Evolutionary conservation across 2,329 filamentous ascomycete species (phyloP).

Genomic region (Paracamarosporium sp.): DNA sequence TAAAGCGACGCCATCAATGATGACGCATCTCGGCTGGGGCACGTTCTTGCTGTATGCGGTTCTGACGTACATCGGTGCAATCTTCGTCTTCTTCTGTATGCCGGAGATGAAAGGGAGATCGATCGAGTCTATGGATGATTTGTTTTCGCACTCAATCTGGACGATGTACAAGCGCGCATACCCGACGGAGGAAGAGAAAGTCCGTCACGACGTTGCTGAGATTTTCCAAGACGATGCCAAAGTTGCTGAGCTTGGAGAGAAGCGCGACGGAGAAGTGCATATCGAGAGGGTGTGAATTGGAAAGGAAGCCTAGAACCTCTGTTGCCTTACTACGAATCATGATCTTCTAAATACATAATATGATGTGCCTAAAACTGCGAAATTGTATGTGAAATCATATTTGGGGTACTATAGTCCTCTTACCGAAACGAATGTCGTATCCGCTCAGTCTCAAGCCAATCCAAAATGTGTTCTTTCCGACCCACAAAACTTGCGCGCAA

Average conservation of each 20-base stretch:
- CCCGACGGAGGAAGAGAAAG: constrained; percentile 45
- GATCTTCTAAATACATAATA: background rate
- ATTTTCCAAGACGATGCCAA: constrained; percentile 10
- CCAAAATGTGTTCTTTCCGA: constrained; percentile 31
- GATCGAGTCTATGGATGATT: constrained; percentile 44
- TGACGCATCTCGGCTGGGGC: constrained; percentile 46
- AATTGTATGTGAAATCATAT: background rate
- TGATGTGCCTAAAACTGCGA: background rate
- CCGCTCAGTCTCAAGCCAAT: background rate
- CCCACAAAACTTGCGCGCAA: background rate
- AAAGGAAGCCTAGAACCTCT: background rate
- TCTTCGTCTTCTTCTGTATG: constrained; percentile 43
- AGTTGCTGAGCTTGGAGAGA: constrained; percentile 20
- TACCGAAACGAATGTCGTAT: background rate
- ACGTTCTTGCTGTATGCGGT: constrained; percentile 46
- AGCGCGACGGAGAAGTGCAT: constrained; percentile 9
- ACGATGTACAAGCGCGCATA: constrained; percentile 52
- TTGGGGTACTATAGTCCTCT: background rate
- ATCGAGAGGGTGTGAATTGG: constrained; percentile 32
- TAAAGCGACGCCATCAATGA: constrained; percentile 41
- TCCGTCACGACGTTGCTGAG: constrained; percentile 38
- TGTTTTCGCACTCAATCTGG: constrained; percentile 47
- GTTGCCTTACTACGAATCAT: background rate
- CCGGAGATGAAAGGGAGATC: constrained; percentile 39
- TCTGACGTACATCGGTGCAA: constrained; percentile 44